Evolutionary conservation across 441 rosid species (phyloP), one percentile per base, ranked within the genome.

Genomic region (Aleurites moluccanus): DNA sequence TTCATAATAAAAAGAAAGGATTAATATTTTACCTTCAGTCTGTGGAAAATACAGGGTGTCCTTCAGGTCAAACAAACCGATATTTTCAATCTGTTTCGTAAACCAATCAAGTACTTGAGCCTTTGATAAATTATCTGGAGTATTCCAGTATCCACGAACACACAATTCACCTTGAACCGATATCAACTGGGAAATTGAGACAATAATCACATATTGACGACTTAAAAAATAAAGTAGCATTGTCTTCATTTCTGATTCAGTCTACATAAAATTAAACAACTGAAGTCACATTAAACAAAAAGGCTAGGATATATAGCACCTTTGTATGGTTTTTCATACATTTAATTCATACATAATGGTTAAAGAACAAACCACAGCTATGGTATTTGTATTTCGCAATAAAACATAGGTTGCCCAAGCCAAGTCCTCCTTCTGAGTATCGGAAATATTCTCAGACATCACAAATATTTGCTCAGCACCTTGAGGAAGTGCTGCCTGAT

Each of bases 361-460:
- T 50, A 55, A 20, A 68, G 35, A 73, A 44, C 73, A 62, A 85
- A 94, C 99, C 93, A 83, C 92, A 52, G 92, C 88, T 21, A 81
- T 72, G 69, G 92, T 80, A 78, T 86, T 90, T 63, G 99, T 90
- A 78, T 94, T 94, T 68, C 94, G 85, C 81, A 94, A 76, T 62
- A 94, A 82, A 81, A 90, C 89, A 72, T 91, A 91, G 0, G 94
- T 89, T 23, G 90, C 89, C 99, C 99, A 92, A 55, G 99, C 99
- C 80, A 94, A 82, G 74, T 88, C 89, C 80, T 91, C 96, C 82
- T 88, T 89, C 76, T 69, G 74, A 53, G 81, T 62, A 72, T 82
- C 86, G 9, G 86, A 75, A 33, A 91, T 75, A 73, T 75, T 72
- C 28, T 86, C 83, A 3, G 97, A 91, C 87, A 90, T 81, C 28